Evolutionary conservation across 169 alveolate species (phyloP).

Genomic region (Pseudocohnilembus persalinus): DNA sequence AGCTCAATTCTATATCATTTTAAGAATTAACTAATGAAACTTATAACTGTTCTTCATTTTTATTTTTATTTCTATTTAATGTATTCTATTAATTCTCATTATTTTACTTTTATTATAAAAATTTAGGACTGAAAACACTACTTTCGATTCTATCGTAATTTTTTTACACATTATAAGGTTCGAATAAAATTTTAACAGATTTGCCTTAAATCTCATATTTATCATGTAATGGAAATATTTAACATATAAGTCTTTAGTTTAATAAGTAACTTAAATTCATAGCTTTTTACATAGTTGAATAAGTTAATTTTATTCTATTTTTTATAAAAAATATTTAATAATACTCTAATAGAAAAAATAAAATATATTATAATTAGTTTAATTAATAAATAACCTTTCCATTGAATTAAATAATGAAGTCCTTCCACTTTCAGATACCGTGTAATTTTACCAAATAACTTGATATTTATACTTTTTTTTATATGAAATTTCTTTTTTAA

Average conservation of each 20-base stretch:
- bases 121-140: too few species aligned
- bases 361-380: too few species aligned
- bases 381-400: slow-evolving; percentile 34
- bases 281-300: not conserved
- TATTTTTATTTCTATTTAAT: not conserved
- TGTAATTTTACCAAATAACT: slow-evolving; percentile 24
- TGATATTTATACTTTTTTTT: slow-evolving; percentile 4
- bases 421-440: slow-evolving; percentile 27
- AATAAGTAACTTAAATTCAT: slow-evolving; percentile 17
- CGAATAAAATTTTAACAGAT: not conserved
- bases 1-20: too few species aligned
- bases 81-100: not conserved
- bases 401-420: slow-evolving; percentile 20
- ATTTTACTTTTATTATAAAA: not conserved
- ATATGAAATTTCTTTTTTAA: slow-evolving; percentile 2
- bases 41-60: too few species aligned
- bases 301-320: slow-evolving; percentile 9
- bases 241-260: not conserved
- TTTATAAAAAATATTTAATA: too few species aligned
- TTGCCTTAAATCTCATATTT: slow-evolving; percentile 14
- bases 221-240: slow-evolving; percentile 26
- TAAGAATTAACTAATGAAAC: too few species aligned
- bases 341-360: too few species aligned
- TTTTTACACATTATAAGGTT: not conserved
- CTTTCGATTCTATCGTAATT: too few species aligned